Conservation (phyloP, 2,329 filamentous ascomycete species). For the Didymellaceae sp. region DNA sequence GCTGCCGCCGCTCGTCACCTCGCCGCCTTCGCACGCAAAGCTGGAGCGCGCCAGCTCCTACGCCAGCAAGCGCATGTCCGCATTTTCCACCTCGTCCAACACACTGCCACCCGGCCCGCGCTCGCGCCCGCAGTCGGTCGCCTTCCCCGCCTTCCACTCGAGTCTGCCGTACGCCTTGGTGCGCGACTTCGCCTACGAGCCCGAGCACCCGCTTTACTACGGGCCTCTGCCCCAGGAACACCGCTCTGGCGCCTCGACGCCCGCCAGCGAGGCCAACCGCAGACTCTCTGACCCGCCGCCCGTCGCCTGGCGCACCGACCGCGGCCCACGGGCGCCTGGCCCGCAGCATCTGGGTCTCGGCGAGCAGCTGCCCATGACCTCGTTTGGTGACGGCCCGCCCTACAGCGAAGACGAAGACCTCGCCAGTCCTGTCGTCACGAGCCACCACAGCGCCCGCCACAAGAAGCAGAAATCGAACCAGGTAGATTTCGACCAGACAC, state of each 20-base stretch:
- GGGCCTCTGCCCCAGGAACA: slow-evolving; percentile 78
- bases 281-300: slow-evolving; percentile 83
- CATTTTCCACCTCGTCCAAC: slow-evolving; percentile 76
- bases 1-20: slow-evolving; percentile 60
- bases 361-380: slow-evolving; percentile 79
- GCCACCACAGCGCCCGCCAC: slow-evolving; percentile 68
- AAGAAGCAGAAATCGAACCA: slow-evolving; percentile 73
- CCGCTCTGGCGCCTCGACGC: slow-evolving; percentile 83
- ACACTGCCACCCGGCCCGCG: slow-evolving; percentile 54
- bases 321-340: slow-evolving; percentile 61
- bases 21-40: slow-evolving; percentile 58
- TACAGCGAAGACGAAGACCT: slow-evolving; percentile 97
- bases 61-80: slow-evolving; percentile 81
- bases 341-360: slow-evolving; percentile 59
- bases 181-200: slow-evolving; percentile 92
- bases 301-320: slow-evolving; percentile 72
- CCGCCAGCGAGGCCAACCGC: slow-evolving; percentile 75
- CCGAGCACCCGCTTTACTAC: slow-evolving; percentile 86
- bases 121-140: slow-evolving; percentile 80
- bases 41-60: slow-evolving; percentile 71
- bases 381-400: slow-evolving; percentile 80
- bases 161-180: slow-evolving; percentile 88
- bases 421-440: slow-evolving; percentile 85
- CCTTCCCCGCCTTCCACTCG: slow-evolving; percentile 83
- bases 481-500: slow-evolving; percentile 49